Base-by-base conservation (phyloP, 2,329 filamentous ascomycete species). In the Thelonectria discophora region DNA sequence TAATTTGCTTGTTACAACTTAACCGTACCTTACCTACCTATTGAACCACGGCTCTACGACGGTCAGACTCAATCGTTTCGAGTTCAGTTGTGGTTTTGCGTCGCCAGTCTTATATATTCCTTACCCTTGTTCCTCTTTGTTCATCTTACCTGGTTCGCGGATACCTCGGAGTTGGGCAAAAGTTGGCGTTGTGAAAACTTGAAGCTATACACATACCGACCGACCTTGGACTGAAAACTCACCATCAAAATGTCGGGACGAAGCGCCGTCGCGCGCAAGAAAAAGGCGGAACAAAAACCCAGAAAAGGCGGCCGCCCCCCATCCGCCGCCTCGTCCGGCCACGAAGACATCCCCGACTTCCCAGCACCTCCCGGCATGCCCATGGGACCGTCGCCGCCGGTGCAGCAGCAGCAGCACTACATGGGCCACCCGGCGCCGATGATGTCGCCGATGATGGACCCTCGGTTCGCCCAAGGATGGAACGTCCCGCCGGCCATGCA, bases 201-300 rank as follows among this genome's bases (percentile, higher is more conserved):
- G 32, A 55, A 55, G 43, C 53, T 32, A n/a, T 43, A 34, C 30
- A 11, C n/a, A 27, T 43, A 30, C 11, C 27, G 4, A 24, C 21
- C 21, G 6, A 6, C 21, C 21, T 24, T 24, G 27, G 5, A 8
- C 27, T 30, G 8, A 30, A 30, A 30, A 30, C 27, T 30, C 8
- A 30, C 48, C 20, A 5, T 39, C 48, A 63, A 42, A 56, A 87
- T 87, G 85, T 87, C 85, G 7, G 84, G 84, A 62, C 78, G 85
- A 57, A 86, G 84, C 73, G 85, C 84, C 32, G 80, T 84, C 66
- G 84, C 85, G 71, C 82, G 85, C 69, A 86, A 86, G 72, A 86
- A 85, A 76, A 85, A 84, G 65, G 84, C 81, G 0, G 81, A 86
- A 59, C 76, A 79, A 24, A 81, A 79, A 55, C 65, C 72, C 3